Conservation (phyloP, 306 rosid species). For the Acacia acuminata region DNA sequence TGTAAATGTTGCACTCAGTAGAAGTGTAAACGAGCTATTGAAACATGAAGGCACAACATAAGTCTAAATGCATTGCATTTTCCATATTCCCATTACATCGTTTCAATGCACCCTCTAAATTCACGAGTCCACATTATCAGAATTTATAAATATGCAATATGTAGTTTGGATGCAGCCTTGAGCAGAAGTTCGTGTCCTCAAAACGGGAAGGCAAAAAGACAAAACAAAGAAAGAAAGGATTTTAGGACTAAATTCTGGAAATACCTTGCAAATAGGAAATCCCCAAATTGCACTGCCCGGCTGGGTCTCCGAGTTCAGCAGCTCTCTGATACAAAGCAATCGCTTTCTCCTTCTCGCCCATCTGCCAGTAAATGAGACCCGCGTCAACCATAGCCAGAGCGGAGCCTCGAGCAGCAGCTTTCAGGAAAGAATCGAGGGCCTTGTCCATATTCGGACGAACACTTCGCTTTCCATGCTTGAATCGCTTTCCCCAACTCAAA, state of each 20-base stretch:
- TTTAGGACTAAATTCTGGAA: background rate
- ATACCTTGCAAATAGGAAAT: slow-evolving; percentile 78
- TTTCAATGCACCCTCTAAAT: background rate
- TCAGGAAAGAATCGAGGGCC: slow-evolving; percentile 57
- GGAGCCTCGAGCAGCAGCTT: slow-evolving; percentile 65
- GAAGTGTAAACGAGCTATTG: background rate
- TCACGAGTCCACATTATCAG: background rate
- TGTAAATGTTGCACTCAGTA: background rate
- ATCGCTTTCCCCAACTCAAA: slow-evolving; percentile 54
- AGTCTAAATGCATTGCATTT: background rate
- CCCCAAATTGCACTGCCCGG: slow-evolving; percentile 92
- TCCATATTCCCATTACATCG: background rate
- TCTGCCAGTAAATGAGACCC: slow-evolving; percentile 81
- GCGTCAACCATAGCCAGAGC: slow-evolving; percentile 91
- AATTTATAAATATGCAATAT: background rate
- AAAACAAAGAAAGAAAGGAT: background rate
- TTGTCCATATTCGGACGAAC: slow-evolving; percentile 42
- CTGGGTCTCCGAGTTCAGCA: slow-evolving; percentile 67
- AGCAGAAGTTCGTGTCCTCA: background rate
- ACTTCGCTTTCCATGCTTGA: slow-evolving; percentile 60
- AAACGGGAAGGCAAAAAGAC: background rate
- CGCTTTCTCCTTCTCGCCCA: slow-evolving; percentile 58
- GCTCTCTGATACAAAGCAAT: slow-evolving; percentile 57
- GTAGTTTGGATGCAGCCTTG: background rate
- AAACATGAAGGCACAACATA: background rate